Percentiles rank a stretch among this genome's conserved stretches.
phyloP scores from a whole-genome alignment of 1,284 basidiomycete species.

The Cryptococcus floricola region DNA sequence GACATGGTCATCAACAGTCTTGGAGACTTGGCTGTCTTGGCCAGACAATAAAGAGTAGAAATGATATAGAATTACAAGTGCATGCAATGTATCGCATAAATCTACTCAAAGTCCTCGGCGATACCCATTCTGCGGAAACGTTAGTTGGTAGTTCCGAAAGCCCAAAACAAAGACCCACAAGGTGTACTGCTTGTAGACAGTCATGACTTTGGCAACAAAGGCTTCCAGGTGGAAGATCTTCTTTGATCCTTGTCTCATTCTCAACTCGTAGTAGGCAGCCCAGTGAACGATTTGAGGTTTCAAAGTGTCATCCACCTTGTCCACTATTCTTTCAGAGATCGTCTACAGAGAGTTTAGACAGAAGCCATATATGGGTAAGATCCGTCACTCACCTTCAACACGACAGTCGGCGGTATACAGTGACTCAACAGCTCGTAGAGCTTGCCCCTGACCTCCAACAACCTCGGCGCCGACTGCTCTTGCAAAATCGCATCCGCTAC shows the following conservation, averaged over 20 bases:
- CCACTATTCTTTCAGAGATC: slow-evolving; percentile 77
- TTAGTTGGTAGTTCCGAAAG: neutral
- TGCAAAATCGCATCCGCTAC: slow-evolving; percentile 90
- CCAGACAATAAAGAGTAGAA: slow-evolving; percentile 8
- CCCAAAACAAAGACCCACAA: slow-evolving; percentile 21
- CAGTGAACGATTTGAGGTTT: slow-evolving; percentile 91
- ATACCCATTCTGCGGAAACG: slow-evolving; percentile 18
- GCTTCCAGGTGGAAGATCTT: slow-evolving; percentile 95
- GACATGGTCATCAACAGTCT: slow-evolving; percentile 74
- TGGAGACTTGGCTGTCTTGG: slow-evolving; percentile 60
- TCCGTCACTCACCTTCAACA: slow-evolving; percentile 66
- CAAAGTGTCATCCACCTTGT: slow-evolving; percentile 78
- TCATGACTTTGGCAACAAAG: slow-evolving; percentile 53
- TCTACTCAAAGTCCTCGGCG: slow-evolving; percentile 21
- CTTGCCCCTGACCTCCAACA: slow-evolving; percentile 88
- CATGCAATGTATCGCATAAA: neutral
- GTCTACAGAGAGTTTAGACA: slow-evolving; percentile 56
- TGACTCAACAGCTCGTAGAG: slow-evolving; percentile 95
- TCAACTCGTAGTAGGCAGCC: slow-evolving; percentile 92
- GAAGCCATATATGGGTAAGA: neutral
- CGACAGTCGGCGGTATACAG: slow-evolving; percentile 91
- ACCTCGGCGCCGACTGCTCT: slow-evolving; percentile 84
- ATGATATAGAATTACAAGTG: neutral
- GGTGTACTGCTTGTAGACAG: slow-evolving; percentile 38
- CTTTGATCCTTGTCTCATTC: slow-evolving; percentile 85